Percentiles rank a stretch among this genome's conserved stretches.
Evolutionary conservation across 2,329 filamentous ascomycete genomes (phyloP).

Genomic region (Trichoderma semiorbis): DNA sequence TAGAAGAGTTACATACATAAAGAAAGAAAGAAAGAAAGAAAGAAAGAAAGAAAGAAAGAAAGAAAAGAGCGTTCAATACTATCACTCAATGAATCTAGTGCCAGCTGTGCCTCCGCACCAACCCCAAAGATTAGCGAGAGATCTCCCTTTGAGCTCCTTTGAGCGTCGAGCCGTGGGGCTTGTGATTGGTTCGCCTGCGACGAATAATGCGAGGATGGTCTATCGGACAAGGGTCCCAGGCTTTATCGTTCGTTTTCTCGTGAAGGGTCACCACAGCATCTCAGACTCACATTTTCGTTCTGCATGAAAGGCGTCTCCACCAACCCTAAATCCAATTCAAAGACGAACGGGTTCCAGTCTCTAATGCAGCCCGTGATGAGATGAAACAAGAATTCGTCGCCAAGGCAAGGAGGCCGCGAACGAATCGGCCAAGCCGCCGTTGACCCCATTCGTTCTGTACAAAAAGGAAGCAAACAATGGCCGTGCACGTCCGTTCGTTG

Average conservation of each 20-base stretch:
- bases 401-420: conserved; percentile 6
- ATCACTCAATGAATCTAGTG: conserved; percentile 4
- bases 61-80: not conserved
- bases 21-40: not conserved
- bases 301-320: conserved; percentile 4
- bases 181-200: conserved; percentile 19
- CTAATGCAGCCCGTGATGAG: not conserved
- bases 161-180: not conserved
- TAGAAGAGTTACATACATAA: not conserved
- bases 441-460: conserved; percentile 6
- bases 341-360: not conserved
- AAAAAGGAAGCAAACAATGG: conserved; percentile 13
- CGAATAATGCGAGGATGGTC: not conserved
- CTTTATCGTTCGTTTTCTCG: not conserved
- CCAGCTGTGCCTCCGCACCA: conserved; percentile 6
- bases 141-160: conserved; percentile 17
- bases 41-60: conserved; percentile 1
- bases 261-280: conserved; percentile 1
- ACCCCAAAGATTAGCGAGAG: conserved; percentile 24
- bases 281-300: conserved; percentile 5
- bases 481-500: conserved; percentile 2
- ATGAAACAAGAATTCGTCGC: conserved; percentile 11
- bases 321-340: not conserved
- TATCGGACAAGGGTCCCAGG: conserved; percentile 11
- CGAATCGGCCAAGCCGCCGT: conserved; percentile 13